phyloP scores from a whole-genome alignment of 257 asterid species.

The Penstemon barbatus region DNA sequence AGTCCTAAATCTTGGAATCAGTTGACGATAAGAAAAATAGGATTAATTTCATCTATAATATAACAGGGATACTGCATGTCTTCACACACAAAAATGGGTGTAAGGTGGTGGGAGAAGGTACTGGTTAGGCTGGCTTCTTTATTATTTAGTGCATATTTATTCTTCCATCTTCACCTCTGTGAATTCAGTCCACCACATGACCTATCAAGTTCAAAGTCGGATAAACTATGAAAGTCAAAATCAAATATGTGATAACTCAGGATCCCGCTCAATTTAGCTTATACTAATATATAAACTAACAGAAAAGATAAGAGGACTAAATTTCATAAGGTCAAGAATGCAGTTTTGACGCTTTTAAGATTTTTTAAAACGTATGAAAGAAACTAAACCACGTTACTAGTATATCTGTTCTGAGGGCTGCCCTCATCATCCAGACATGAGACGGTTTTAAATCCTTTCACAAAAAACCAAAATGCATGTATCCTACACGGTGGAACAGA shows the following conservation, averaged over 20 bases:
- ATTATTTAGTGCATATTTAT: neutral
- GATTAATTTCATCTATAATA: neutral
- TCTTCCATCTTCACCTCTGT: conserved; percentile 3
- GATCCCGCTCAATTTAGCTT: neutral
- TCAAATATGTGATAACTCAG: neutral
- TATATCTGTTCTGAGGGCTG: neutral
- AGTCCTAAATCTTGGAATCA: conserved; percentile 13
- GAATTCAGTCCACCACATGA: conserved; percentile 5
- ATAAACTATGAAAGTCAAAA: conserved; percentile 8
- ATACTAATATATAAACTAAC: neutral
- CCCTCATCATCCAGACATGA: conserved; percentile 10
- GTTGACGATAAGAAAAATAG: neutral
- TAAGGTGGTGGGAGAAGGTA: neutral
- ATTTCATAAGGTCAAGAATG: conserved; percentile 14
- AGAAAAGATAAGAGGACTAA: conserved; percentile 14
- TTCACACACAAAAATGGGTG: neutral
- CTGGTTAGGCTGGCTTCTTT: neutral
- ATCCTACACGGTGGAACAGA: conserved; percentile 6
- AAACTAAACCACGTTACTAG: neutral
- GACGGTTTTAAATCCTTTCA: conserved; percentile 17
- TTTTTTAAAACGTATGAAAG: neutral
- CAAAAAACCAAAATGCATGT: conserved; percentile 16
- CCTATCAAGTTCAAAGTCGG: conserved; percentile 19
- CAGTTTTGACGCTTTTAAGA: neutral
- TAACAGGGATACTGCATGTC: neutral